Conservation (phyloP, 2,329 filamentous ascomycete genomes). For the Aspergillus luchuensis region DNA sequence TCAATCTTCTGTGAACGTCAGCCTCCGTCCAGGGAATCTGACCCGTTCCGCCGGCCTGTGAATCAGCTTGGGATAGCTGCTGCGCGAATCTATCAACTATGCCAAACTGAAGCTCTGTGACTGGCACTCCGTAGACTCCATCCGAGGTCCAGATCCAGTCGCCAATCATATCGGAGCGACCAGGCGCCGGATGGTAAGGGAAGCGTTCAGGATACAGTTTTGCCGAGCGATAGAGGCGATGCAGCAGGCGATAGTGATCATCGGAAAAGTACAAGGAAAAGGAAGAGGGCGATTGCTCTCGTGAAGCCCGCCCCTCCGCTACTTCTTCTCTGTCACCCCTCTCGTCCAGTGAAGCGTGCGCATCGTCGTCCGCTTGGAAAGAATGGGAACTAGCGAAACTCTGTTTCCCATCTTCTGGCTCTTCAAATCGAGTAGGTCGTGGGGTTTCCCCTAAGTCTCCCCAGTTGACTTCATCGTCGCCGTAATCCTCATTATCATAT, state of each 20-base stretch:
- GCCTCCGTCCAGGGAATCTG: slow-evolving; percentile 48
- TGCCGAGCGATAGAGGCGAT: slow-evolving; percentile 42
- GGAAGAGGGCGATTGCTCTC: slow-evolving; percentile 31
- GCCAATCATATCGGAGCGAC: slow-evolving; percentile 43
- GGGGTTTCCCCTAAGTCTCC: slow-evolving; percentile 21
- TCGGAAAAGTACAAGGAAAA: slow-evolving; percentile 46
- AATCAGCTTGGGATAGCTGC: slow-evolving; percentile 38
- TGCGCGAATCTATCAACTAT: slow-evolving; percentile 45
- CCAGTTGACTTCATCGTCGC: slow-evolving; percentile 13
- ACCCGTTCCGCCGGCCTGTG: slow-evolving; percentile 40
- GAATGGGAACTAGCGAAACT: slow-evolving; percentile 7
- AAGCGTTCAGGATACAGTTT: slow-evolving; percentile 42
- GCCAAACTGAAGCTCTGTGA: slow-evolving; percentile 46
- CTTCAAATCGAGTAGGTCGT: slow-evolving; percentile 5
- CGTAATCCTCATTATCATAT: neutral
- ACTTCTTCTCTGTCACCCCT: slow-evolving; percentile 14
- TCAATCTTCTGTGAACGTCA: slow-evolving; percentile 47
- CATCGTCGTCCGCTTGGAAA: slow-evolving; percentile 14
- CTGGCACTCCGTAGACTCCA: slow-evolving; percentile 42
- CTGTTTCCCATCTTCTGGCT: slow-evolving; percentile 12
- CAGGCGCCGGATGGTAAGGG: slow-evolving; percentile 37
- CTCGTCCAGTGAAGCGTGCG: slow-evolving; percentile 7
- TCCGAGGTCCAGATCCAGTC: slow-evolving; percentile 48
- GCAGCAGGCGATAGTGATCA: slow-evolving; percentile 43
- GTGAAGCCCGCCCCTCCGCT: slow-evolving; percentile 15